A percentile compares a stretch with the other conserved stretches of the same genome.
Evolutionary conservation across 805 yeast genomes (phyloP).

Genomic region (Lipomyces spencermartinsiae): DNA sequence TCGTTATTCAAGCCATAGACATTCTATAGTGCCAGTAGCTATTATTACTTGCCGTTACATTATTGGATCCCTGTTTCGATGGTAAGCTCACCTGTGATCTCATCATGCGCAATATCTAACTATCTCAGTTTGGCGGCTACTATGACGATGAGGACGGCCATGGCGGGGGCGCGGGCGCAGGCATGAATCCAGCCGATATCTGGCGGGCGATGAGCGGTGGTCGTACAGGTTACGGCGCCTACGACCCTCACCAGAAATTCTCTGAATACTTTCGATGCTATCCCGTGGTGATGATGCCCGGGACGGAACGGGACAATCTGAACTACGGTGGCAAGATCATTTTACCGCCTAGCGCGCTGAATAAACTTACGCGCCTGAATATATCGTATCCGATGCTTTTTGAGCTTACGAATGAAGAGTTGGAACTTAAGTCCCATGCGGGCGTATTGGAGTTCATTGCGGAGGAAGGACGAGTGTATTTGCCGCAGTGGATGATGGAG

Average conservation of each 20-base stretch:
- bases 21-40: not conserved
- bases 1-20: not conserved
- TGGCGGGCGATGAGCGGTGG: slow-evolving; percentile 23
- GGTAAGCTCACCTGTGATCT: not conserved
- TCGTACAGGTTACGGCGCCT: slow-evolving; percentile 17
- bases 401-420: slow-evolving; percentile 72
- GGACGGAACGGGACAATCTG: slow-evolving; percentile 65
- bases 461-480: slow-evolving; percentile 92
- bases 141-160: slow-evolving; percentile 35
- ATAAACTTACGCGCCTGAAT: slow-evolving; percentile 85
- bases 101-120: not conserved
- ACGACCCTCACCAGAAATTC: slow-evolving; percentile 52
- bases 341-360: slow-evolving; percentile 89
- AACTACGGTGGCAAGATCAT: slow-evolving; percentile 96
- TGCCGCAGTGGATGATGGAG: slow-evolving; percentile 96
- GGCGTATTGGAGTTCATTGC: slow-evolving; percentile 97
- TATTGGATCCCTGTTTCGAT: not conserved
- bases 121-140: slow-evolving; percentile 29
- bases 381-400: slow-evolving; percentile 97
- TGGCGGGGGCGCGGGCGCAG: too few species aligned
- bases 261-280: slow-evolving; percentile 91
- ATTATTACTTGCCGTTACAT: not conserved
- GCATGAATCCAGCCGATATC: slow-evolving; percentile 12
- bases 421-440: slow-evolving; percentile 70
- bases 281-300: slow-evolving; percentile 91